A percentile compares a stretch with the other conserved stretches of the same genome.
phyloP scores from a whole-genome alignment of 164 flowering plant genomes.

The Pachysandra terminalis region DNA sequence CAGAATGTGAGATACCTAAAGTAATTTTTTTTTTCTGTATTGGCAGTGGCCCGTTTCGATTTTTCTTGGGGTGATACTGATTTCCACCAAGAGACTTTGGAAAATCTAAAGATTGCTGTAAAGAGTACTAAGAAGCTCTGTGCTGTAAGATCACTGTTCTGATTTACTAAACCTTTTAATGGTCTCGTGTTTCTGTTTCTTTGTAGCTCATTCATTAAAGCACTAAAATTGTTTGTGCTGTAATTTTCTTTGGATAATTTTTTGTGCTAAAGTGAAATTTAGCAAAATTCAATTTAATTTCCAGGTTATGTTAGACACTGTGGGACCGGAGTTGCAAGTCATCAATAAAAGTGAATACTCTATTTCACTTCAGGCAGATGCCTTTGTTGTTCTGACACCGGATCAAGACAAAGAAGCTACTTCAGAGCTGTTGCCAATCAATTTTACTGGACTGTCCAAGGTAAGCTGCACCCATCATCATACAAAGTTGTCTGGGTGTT shows the following conservation, averaged over 20 bases:
- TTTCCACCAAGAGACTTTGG: slow-evolving; percentile 85
- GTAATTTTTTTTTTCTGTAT: background rate
- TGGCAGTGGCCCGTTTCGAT: slow-evolving; percentile 85
- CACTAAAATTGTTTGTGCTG: background rate
- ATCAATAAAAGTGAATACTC: slow-evolving; percentile 58
- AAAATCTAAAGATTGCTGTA: slow-evolving; percentile 75
- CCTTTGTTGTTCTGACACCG: slow-evolving; percentile 63
- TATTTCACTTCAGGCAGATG: slow-evolving; percentile 61
- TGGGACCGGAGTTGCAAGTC: slow-evolving; percentile 87
- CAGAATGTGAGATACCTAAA: background rate
- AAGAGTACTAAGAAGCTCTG: slow-evolving; percentile 88
- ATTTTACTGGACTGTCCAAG: slow-evolving; percentile 77
- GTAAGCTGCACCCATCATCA: slow-evolving; percentile 21
- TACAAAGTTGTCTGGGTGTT: background rate
- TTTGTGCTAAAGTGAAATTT: too few species aligned
- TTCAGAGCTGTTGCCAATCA: slow-evolving; percentile 70
- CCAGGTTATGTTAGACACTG: slow-evolving; percentile 93
- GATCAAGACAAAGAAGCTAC: slow-evolving; percentile 65
- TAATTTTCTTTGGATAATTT: background rate
- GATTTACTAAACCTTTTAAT: background rate
- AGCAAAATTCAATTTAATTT: background rate
- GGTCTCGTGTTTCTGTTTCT: too few species aligned
- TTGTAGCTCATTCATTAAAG: background rate
- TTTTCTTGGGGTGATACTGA: slow-evolving; percentile 84
- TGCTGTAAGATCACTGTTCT: slow-evolving; percentile 49